Base-by-base conservation (phyloP, 257 asterid species). In the Plantago major region DNA sequence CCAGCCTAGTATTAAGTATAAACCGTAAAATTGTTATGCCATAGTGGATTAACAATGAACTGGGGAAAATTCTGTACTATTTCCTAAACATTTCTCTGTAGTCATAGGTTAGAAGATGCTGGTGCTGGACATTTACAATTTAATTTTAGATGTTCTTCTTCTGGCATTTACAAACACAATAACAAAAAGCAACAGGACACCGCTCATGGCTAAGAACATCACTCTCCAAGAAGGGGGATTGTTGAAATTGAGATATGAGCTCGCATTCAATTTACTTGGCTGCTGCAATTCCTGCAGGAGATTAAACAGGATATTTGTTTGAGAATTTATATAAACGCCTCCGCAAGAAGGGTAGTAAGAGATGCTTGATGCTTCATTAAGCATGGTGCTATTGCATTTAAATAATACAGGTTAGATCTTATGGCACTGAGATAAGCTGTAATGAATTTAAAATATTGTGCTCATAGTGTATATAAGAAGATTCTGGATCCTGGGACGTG, bases 111-210 rank as follows among this genome's bases (percentile, higher is more conserved):
- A 33, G 40, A 33, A 33, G 8, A 22, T 22, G 26, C 26, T 22
- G 26, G 26, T 22, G 58, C 28, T 11, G 18, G 33, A 26, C 68
- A 56, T 57, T 80, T 78, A 91, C 68, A 83, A 19, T 79, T 90
- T 86, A 43, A 82, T 64, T 74, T 88, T 86, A 3, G 76, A 82
- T 53, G 71, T 79, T 81, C 85, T 86, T 75, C 85, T 76, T 76
- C 82, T 84, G 52, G 94, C 81, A 69, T 78, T 85, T 77, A 78
- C 78, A 74, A 71, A 79, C 58, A 81, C 46, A 46, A 76, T 66
- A 65, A 81, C 13, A 55, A 81, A 66, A 66, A 79, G 73, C 74
- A 84, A 66, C 53, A 76, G 55, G 70, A 82, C 53, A 18, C 71
- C 75, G 17, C 74, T 42, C 40, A 72, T n/a, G 59, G 76, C 72